phyloP scores from a whole-genome alignment of 1,284 basidiomycete species.

The Tilletia horrida region DNA sequence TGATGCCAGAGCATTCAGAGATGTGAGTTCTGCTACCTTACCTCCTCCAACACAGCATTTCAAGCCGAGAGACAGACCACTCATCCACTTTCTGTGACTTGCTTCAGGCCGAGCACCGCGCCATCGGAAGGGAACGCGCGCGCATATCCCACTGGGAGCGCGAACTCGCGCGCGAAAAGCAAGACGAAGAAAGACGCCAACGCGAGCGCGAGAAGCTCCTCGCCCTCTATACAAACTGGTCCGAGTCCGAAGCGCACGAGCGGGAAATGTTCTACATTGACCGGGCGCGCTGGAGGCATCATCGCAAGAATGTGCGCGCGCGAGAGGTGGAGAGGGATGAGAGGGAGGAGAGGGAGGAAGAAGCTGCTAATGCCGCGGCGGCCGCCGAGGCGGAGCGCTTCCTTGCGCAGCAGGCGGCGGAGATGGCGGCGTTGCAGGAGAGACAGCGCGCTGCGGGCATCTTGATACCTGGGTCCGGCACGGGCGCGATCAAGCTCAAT shows the following conservation, averaged over 20 bases:
- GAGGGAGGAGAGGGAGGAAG: slow-evolving; percentile 27
- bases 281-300: slow-evolving; percentile 42
- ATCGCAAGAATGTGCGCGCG: slow-evolving; percentile 27
- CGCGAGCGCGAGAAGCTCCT: background rate
- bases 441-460: slow-evolving; percentile 44
- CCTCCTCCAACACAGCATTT: no score
- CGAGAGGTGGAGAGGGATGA: slow-evolving; percentile 35
- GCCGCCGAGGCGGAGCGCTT: slow-evolving; percentile 43
- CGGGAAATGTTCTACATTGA: slow-evolving; percentile 36
- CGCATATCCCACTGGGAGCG: slow-evolving; percentile 39
- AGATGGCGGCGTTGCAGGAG: slow-evolving; percentile 42
- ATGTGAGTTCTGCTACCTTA: slow-evolving; percentile 18
- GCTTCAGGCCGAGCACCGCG: slow-evolving; percentile 14
- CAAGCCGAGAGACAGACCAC: no score
- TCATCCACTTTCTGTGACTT: no score
- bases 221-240: background rate
- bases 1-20: slow-evolving; percentile 9
- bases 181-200: slow-evolving; percentile 26
- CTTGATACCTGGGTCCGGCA: slow-evolving; percentile 32
- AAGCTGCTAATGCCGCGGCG: slow-evolving; percentile 19
- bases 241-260: slow-evolving; percentile 24
- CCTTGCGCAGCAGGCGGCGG: slow-evolving; percentile 43
- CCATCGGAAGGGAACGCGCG: slow-evolving; percentile 12
- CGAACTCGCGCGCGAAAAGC: slow-evolving; percentile 28
- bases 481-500: slow-evolving; percentile 44